Base-by-base conservation (phyloP, 2,329 filamentous ascomycete species). In the Aschersonia sp. region DNA sequence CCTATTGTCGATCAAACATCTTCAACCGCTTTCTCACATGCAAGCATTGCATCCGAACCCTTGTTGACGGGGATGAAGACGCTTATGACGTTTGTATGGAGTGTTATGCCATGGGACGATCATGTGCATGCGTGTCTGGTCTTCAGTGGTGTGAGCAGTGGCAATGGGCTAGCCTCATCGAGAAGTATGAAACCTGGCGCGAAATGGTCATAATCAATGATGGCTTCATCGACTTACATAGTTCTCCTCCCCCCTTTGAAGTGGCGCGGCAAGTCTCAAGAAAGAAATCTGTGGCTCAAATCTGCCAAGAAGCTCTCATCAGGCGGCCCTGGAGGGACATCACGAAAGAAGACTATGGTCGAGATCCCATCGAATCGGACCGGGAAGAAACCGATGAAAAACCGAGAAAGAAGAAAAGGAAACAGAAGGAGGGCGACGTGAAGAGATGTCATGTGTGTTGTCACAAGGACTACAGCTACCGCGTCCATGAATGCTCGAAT, bases 71-170 rank as follows among this genome's bases (percentile, higher is more conserved):
- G 32, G 78, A 75, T 12, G 83, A 88, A 48, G 86, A 97, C 59
- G 86, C 86, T 0, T 98, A 97, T 61, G 92, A 98, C 61, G 75
- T 98, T 29, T 98, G 92, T 59, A 89, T 98, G 85, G 92, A 98
- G 56, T 98, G 92, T 60, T 98, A 94, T 59, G 85, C 82, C n/a
- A 94, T 97, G 85, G 92, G 92, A 29, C 80, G 92, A 46, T 95
- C 89, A 44, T 98, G 92, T 61, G 79, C 78, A 3, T 98, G 92
- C 59, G 76, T 94, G 46, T 94, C 89, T 3, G 81, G 80, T 28
- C 75, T 95, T 9, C 80, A 78, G 51, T 98, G 91, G 89, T 88
- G 87, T 46, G 89, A 98, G 61, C 92, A 97, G 61, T 96, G 89
- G 75, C 70, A 77, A 9, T 97, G 89, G 89, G 74, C 79, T 42